Evolutionary conservation across 1,284 basidiomycete genomes (phyloP), one percentile per base, ranked within the genome.

Genomic region (Cutaneotrichosporon sp.): DNA sequence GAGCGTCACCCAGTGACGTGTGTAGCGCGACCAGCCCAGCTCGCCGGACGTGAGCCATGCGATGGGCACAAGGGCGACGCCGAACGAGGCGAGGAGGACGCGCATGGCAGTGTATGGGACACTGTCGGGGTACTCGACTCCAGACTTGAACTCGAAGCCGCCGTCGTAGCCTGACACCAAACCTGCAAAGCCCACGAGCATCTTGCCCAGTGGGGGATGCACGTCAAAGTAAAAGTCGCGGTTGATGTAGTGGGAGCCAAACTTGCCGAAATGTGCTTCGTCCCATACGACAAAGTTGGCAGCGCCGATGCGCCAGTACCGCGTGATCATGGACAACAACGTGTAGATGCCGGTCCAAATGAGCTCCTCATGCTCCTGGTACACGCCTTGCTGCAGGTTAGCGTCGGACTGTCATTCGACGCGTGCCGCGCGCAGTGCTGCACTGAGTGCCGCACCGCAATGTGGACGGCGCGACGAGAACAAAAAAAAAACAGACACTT

Each of bases 261-360:
- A 96, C 76, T 96, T 96, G 64, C 92, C 91, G 75, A 96, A 96
- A 75, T 96, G 91, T n/a, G 91, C 91, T 79, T 97, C 96, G 75
- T 98, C 96, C 94, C 96, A 98, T 54, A 97, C 85, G 73, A 98
- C 94, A 61, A 82, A 75, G 65, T 87, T 82, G 48, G 88, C 82
- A 52, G 84, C 82, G n/a, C 94, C 94, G 55, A 98, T 98, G 61
- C 85, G 82, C 80, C 93, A 89, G 75, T 90, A 93, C 33, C 94
- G 86, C 8, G 94, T 97, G 81, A 88, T 87, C 78, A 94, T 91
- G 25, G 90, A 85, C 53, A 97, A 82, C 38, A 96, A 80, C 27
- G 92, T 96, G 78, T 98, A 98, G 49, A 93, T 78, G 51, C 84
- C 81, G 4, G 90, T 85, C 16, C 87, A 83, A 56, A 94, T 76